Evolutionary conservation across 139 green algal species (phyloP).

Genomic region (Volvox reticuliferus): DNA sequence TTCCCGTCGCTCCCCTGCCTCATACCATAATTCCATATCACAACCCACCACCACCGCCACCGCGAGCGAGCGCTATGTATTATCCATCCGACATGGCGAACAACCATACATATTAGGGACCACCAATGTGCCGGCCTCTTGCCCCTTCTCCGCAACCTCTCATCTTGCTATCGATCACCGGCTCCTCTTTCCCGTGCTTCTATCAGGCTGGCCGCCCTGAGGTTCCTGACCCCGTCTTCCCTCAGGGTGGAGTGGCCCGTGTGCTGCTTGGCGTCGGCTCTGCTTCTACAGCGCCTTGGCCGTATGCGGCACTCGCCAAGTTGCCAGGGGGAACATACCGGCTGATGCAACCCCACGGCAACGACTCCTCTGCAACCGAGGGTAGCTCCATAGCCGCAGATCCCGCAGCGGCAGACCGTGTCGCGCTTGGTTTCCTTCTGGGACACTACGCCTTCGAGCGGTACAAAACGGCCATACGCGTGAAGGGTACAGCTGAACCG

Average conservation of each 20-base stretch:
- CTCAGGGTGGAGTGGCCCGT: slow-evolving; percentile 1
- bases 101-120: too few relatives aligned
- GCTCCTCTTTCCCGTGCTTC: too few relatives aligned
- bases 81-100: too few relatives aligned
- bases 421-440: slow-evolving; percentile 28
- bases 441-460: slow-evolving; percentile 62
- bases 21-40: too few relatives aligned
- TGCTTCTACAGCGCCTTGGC: not conserved
- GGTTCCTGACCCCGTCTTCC: too few relatives aligned
- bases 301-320: slow-evolving; percentile 32
- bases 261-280: slow-evolving; percentile 25
- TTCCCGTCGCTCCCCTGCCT: too few relatives aligned
- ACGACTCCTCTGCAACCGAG: not conserved
- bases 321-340: not conserved
- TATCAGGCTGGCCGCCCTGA: too few relatives aligned
- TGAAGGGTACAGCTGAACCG: not conserved
- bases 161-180: too few relatives aligned
- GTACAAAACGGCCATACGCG: slow-evolving; percentile 58
- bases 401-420: not conserved
- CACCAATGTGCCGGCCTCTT: too few relatives aligned
- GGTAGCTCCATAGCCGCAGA: not conserved
- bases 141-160: too few relatives aligned
- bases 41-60: too few relatives aligned
- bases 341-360: not conserved
- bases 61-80: too few relatives aligned